phyloP scores from a whole-genome alignment of 2,329 filamentous ascomycete species.

The Thermothelomyces thermophilus region DNA sequence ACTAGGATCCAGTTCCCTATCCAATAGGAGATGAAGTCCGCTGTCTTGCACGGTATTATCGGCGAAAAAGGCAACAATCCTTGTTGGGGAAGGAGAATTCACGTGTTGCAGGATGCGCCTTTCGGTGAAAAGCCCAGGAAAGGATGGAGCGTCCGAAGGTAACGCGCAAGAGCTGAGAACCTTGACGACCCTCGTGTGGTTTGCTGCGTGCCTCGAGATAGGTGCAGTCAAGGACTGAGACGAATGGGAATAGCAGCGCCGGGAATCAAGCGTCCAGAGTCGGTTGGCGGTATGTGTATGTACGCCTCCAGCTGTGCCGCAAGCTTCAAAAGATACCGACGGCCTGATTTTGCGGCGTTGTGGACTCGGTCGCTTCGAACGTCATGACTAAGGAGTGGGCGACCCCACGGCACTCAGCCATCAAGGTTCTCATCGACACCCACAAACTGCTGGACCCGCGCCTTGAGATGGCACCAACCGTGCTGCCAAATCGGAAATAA shows the following conservation, averaged over 20 bases:
- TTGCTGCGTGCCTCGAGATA: neutral
- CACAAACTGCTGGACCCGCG: neutral
- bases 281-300: no score
- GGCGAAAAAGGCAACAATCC: neutral
- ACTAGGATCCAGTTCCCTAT: no score
- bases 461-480: neutral
- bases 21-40: no score
- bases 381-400: neutral
- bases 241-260: no score
- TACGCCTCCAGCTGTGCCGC: no score
- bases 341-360: no score
- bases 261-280: no score
- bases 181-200: neutral
- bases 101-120: neutral
- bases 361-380: no score
- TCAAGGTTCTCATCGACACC: constrained; percentile 11
- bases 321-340: no score
- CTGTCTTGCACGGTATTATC: no score
- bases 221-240: neutral
- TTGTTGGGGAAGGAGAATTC: neutral
- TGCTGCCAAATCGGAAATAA: neutral
- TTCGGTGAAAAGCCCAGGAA: neutral
- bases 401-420: constrained; percentile 4
- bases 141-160: neutral
- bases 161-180: neutral